Conservation (phyloP, 1,139 yeast species). For the Lodderomyces parapsilosis region DNA sequence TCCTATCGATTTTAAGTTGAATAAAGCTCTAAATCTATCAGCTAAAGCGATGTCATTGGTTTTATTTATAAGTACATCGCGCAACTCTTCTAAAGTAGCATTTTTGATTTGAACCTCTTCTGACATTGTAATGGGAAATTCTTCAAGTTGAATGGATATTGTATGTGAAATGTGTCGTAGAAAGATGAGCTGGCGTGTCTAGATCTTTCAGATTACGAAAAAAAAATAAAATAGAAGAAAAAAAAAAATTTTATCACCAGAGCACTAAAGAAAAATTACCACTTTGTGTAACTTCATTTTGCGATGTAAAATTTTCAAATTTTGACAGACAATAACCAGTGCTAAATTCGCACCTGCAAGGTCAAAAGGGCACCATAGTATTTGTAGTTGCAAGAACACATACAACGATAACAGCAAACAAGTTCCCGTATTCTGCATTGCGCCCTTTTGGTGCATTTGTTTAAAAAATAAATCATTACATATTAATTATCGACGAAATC, state of each 20-base stretch:
- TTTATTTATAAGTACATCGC: constrained; percentile 66
- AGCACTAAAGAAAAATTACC: neutral
- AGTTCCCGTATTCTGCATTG: too few species aligned
- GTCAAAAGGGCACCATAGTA: too few species aligned
- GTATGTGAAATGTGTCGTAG: too few species aligned
- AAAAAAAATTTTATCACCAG: constrained; percentile 1
- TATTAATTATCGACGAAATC: too few species aligned
- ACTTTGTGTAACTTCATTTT: neutral
- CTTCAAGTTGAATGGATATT: too few species aligned
- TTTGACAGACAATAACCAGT: too few species aligned
- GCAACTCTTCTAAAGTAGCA: constrained; percentile 62
- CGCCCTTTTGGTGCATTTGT: too few species aligned
- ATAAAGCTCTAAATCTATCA: constrained; percentile 87
- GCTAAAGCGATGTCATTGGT: constrained; percentile 73
- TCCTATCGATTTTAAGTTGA: constrained; percentile 85
- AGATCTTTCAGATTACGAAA: constrained; percentile 1
- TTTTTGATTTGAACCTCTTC: constrained; percentile 43
- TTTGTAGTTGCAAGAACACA: too few species aligned
- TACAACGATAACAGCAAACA: too few species aligned
- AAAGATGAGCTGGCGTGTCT: neutral
- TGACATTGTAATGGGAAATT: constrained; percentile 11
- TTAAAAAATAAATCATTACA: too few species aligned
- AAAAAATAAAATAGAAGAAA: neutral
- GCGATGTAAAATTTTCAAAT: neutral
- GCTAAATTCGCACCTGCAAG: too few species aligned